Evolutionary conservation across 2,329 filamentous ascomycete genomes (phyloP).

Genomic region (Colletotrichum liriopes): DNA sequence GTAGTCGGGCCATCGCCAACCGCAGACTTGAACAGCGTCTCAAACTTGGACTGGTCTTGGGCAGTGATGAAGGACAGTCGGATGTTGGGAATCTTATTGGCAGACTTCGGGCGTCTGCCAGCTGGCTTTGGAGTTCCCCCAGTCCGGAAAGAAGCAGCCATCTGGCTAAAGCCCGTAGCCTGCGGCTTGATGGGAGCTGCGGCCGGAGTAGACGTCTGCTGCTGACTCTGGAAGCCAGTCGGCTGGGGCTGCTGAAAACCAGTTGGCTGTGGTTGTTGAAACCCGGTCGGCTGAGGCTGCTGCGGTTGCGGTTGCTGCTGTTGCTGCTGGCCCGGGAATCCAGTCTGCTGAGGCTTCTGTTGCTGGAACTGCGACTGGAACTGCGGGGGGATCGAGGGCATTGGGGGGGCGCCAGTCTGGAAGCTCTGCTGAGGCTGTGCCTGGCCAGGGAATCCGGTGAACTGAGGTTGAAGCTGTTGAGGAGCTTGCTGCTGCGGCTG

Average conservation of each 20-base stretch:
- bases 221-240: slow-evolving; percentile 65
- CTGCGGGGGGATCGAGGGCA: slow-evolving; percentile 73
- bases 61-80: slow-evolving; percentile 96
- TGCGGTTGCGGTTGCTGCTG: slow-evolving; percentile 59
- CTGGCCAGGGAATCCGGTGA: slow-evolving; percentile 59
- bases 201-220: slow-evolving; percentile 65
- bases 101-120: slow-evolving; percentile 65
- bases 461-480: slow-evolving; percentile 64
- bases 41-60: slow-evolving; percentile 95
- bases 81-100: slow-evolving; percentile 91
- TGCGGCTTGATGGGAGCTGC: slow-evolving; percentile 74
- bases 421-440: slow-evolving; percentile 72
- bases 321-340: slow-evolving; percentile 61
- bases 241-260: slow-evolving; percentile 63
- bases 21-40: slow-evolving; percentile 96
- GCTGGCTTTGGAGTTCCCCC: slow-evolving; percentile 61
- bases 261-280: slow-evolving; percentile 60
- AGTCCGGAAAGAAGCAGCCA: slow-evolving; percentile 77
- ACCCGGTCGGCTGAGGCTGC: slow-evolving; percentile 58
- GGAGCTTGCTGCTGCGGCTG: slow-evolving; percentile 76
- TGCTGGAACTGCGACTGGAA: slow-evolving; percentile 73
- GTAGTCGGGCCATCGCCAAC: slow-evolving; percentile 83
- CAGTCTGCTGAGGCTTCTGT: slow-evolving; percentile 61
- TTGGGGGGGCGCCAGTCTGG: slow-evolving; percentile 71
- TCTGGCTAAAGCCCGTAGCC: slow-evolving; percentile 76